Evolutionary conservation across 331 rosid genomes (phyloP), one percentile per base, ranked within the genome.

Genomic region (Quercus phellos): DNA sequence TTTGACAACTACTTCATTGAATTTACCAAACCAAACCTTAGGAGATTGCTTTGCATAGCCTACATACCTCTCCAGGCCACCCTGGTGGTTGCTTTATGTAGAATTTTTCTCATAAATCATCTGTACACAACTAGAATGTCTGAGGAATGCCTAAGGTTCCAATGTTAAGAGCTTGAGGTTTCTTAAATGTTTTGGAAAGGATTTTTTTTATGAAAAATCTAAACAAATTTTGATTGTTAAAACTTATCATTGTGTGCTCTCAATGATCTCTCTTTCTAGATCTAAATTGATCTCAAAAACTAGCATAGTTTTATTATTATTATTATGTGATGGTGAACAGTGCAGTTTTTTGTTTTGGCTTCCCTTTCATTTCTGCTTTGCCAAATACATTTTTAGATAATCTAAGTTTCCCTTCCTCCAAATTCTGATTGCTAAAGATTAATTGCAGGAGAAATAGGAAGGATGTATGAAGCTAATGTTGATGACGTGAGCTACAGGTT

Each of bases 401-500:
- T 32, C 22, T 12, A 13, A 30, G 11, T 3, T 30, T 34, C 10
- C 7, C 16, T 18, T 66, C n/a, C n/a, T 34, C 43, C 51, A 66
- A 34, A 32, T 18, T 66, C 71, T 66, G 27, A 66, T 72, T 70
- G 53, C n/a, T 73, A 68, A 74, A 4, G 32, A 35, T 85, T 50
- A 70, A 71, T 77, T 88, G 78, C 96, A 95, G 99, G 98, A 58
- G 99, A 95, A 86, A 84, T 90, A 11, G 89, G 90, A 81, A 87
- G 92, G 83, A 93, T 91, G 96, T 95, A 95, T 77, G 99, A 95
- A 85, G 92, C 99, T 42, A 95, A 91, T 77, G 99, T 95, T 46
- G 99, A 95, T 66, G 99, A 95, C 59, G 98, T 95, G 50, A 98
- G 98, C 55, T 95, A 95, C 84, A 90, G 99, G 85, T 78, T 95